Evolutionary conservation across 306 rosid species (phyloP).

Genomic region (Fragaria nilgerrensis): DNA sequence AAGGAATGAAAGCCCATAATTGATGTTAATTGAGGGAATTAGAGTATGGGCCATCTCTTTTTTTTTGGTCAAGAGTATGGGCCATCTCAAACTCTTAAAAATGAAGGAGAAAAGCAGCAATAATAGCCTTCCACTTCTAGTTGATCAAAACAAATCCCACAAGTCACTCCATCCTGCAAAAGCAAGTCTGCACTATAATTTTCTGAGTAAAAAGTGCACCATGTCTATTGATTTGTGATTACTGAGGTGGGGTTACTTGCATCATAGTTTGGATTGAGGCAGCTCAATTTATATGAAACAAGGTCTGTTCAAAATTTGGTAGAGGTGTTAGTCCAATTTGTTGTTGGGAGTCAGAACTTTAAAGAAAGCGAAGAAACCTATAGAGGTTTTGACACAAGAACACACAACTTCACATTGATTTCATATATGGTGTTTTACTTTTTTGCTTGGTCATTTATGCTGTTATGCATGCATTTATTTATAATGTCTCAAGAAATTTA

Average conservation of each 20-base stretch:
- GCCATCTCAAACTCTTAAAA: not conserved
- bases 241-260: not conserved
- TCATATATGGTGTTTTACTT: not conserved
- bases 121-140: not conserved
- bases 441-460: not conserved
- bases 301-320: not conserved
- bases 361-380: not conserved
- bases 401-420: not conserved
- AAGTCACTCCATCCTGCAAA: not conserved
- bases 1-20: not conserved
- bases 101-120: not conserved
- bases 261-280: not conserved
- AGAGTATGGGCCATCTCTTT: not conserved
- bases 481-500: not conserved
- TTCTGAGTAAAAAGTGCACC: not conserved
- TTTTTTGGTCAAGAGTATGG: too few species aligned
- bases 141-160: not conserved
- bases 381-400: not conserved
- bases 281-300: not conserved
- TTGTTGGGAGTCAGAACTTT: not conserved
- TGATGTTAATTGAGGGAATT: not conserved
- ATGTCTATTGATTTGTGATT: not conserved
- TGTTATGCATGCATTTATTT: not conserved
- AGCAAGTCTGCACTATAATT: not conserved
- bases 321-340: not conserved